Base-by-base conservation (phyloP, 257 asterid genomes). In the Catharanthus roseus region DNA sequence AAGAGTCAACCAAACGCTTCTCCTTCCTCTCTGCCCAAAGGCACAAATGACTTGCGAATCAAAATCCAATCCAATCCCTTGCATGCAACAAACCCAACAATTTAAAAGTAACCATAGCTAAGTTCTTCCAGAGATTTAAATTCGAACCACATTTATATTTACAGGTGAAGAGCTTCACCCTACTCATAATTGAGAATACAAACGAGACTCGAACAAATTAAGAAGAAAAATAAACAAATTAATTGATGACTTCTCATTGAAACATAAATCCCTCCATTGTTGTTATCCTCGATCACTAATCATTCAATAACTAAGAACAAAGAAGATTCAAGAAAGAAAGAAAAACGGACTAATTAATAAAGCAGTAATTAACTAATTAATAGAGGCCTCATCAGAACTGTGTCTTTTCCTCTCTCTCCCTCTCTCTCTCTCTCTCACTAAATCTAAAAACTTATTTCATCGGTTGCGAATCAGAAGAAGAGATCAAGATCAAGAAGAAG, bases 401-500 rank as follows among this genome's bases (percentile, higher is more conserved):
- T n/a, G n/a, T n/a, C n/a, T n/a, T n/a, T n/a, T n/a, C n/a, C n/a
- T n/a, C n/a, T n/a, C n/a, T n/a, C n/a, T n/a, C n/a, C n/a, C n/a
- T n/a, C 9, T 13, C 23, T 69, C 45, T 44, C 69, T 41, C 66
- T 70, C 33, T 21, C 74, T 70, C 33, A 21, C 74, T 72, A 38
- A 38, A 71, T 47, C 77, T 77, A 77, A 21, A 77, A 21, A 75
- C 58, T 86, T 80, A 80, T 89, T n/a, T 77, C 74, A 75, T 77
- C 77, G 79, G 44, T 28, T 41, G 58, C 58, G 26, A 60, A 72
- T 61, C 51, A 65, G n/a, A n/a, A n/a, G n/a, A n/a, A n/a, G n/a
- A n/a, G n/a, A n/a, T 38, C 42, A 38, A 77, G 78, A 69, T 76
- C 64, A 89, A 77, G 92, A 86, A 74, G 90, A 87, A 39, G 86